Percentiles rank a stretch among this genome's conserved stretches.
Conservation (phyloP, 2,329 filamentous ascomycete species). For the Verticillium alfalfae region DNA sequence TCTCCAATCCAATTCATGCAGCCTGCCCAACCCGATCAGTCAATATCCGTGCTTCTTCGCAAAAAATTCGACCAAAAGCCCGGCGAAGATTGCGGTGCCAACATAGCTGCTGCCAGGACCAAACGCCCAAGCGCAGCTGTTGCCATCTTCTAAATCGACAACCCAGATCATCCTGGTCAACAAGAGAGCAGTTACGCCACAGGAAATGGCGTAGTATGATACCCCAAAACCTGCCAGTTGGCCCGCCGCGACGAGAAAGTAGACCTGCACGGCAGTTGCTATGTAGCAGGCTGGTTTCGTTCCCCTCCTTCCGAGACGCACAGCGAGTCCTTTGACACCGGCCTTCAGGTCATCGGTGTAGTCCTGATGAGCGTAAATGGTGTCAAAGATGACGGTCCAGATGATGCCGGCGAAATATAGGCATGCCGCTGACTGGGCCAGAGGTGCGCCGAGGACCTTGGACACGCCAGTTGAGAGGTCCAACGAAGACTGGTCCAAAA, state of each 20-base stretch:
- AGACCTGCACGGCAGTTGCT: neutral
- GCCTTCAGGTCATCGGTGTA: conserved; percentile 23
- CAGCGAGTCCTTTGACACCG: conserved; percentile 25
- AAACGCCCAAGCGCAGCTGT: conserved; percentile 2
- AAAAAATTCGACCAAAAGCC: neutral
- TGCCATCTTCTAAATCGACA: conserved; percentile 1
- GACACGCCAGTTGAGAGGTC: neutral
- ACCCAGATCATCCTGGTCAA: neutral
- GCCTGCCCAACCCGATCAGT: neutral
- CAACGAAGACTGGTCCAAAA: neutral
- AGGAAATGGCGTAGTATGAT: neutral
- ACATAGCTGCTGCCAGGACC: neutral
- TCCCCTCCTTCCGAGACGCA: conserved; percentile 15
- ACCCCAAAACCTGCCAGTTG: neutral
- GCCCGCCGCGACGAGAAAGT: neutral
- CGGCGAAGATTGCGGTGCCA: neutral
- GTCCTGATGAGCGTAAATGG: conserved; percentile 29
- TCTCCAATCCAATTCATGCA: neutral
- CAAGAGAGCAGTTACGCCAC: neutral
- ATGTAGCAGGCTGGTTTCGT: conserved; percentile 7
- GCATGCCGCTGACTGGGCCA: conserved; percentile 14
- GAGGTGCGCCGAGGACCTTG: neutral
- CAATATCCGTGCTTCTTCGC: neutral
- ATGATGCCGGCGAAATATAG: conserved; percentile 20
- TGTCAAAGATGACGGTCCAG: conserved; percentile 27